Conservation (phyloP, 2,329 filamentous ascomycete genomes). For the Eurotiales sp. region DNA sequence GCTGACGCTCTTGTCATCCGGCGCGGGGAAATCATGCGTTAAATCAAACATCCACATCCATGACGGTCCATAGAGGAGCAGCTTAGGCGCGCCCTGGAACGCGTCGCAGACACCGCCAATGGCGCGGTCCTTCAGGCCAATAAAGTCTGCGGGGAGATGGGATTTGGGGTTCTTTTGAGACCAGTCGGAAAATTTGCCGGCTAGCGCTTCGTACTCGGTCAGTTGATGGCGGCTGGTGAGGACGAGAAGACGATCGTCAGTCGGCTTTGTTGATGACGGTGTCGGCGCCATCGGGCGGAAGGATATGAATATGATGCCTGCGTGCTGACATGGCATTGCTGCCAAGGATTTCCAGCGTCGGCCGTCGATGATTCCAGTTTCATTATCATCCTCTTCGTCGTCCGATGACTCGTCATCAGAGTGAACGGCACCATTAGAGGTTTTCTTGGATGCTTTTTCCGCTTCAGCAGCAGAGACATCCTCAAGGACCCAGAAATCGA, state of each 20-base stretch:
- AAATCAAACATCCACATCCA: slow-evolving; percentile 94
- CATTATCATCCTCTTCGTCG: slow-evolving; percentile 42
- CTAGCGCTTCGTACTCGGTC: slow-evolving; percentile 73
- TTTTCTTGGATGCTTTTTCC: slow-evolving; percentile 27
- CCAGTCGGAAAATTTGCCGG: slow-evolving; percentile 78
- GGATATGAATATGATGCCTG: slow-evolving; percentile 63
- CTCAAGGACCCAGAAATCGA: slow-evolving; percentile 80
- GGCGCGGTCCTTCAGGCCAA: slow-evolving; percentile 69
- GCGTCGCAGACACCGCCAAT: slow-evolving; percentile 85
- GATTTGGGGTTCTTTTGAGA: slow-evolving; percentile 75
- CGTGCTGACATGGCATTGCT: slow-evolving; percentile 65
- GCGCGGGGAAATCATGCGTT: slow-evolving; percentile 59
- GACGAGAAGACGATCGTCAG: slow-evolving; percentile 55
- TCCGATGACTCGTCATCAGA: slow-evolving; percentile 45
- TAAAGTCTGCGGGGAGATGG: slow-evolving; percentile 70
- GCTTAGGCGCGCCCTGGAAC: slow-evolving; percentile 51
- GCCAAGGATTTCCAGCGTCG: slow-evolving; percentile 69
- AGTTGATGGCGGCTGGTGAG: slow-evolving; percentile 65
- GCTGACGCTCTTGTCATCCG: slow-evolving; percentile 30
- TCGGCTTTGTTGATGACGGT: slow-evolving; percentile 25
- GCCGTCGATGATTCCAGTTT: slow-evolving; percentile 48
- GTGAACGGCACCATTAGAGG: slow-evolving; percentile 24
- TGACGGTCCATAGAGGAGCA: slow-evolving; percentile 83
- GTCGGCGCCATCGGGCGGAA: slow-evolving; percentile 55
- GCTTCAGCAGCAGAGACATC: slow-evolving; percentile 45